A percentile compares a stretch with the other conserved stretches of the same genome.
phyloP scores from a whole-genome alignment of 352 stramenopile genomes.

The Nothophytophthora sp. region DNA sequence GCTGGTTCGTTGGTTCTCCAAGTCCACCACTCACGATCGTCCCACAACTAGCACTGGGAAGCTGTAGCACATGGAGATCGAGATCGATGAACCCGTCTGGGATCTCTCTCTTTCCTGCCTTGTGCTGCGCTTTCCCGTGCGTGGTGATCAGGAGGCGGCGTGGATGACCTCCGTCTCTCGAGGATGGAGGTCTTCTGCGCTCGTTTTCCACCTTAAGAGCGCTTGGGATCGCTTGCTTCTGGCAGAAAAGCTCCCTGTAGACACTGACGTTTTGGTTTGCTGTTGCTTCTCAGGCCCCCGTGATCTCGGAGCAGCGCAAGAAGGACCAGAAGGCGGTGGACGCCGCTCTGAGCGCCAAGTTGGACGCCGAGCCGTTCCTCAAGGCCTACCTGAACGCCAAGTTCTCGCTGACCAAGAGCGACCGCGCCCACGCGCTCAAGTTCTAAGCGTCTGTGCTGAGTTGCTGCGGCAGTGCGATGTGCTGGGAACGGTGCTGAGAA shows the following conservation, averaged over 20 bases:
- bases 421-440: slow-evolving; percentile 98
- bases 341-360: slow-evolving; percentile 85
- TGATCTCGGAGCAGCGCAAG: slow-evolving; percentile 98
- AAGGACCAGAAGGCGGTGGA: slow-evolving; percentile 99
- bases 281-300: slow-evolving; percentile 59
- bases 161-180: background rate
- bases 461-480: slow-evolving; percentile 18
- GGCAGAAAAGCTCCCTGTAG: slow-evolving; percentile 83
- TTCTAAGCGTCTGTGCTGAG: slow-evolving; percentile 93
- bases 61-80: background rate
- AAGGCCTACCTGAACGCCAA: slow-evolving; percentile 99
- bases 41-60: background rate
- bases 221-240: slow-evolving; percentile 91
- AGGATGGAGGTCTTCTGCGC: slow-evolving; percentile 7
- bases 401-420: slow-evolving; percentile 98
- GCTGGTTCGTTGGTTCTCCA: slow-evolving; percentile 9
- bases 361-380: slow-evolving; percentile 92
- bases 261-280: slow-evolving; percentile 21
- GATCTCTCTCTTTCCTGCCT: slow-evolving; percentile 25
- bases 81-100: slow-evolving; percentile 28
- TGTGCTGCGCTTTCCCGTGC: slow-evolving; percentile 1
- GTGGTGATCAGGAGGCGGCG: slow-evolving; percentile 4
- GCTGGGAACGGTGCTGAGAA: slow-evolving; percentile 26
- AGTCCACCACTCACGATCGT: slow-evolving; percentile 6
- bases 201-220: slow-evolving; percentile 48